Conservation (phyloP, 2,329 filamentous ascomycete genomes). For the Stachybotrys elegans region DNA sequence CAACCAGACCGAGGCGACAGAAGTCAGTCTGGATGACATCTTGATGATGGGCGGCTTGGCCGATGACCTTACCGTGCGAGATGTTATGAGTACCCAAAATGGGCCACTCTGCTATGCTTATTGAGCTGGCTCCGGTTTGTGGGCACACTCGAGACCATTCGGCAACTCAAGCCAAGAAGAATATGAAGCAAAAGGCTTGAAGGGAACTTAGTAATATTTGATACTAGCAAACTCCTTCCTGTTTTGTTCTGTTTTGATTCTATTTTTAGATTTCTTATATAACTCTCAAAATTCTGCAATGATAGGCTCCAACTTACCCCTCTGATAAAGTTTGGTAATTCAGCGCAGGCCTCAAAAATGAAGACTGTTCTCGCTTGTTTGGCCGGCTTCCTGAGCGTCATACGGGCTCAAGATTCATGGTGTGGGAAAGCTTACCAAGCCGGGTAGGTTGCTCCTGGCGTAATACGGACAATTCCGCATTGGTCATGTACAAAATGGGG, state of each 20-base stretch:
- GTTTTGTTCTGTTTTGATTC: no score
- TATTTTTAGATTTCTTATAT: background rate
- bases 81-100: no score
- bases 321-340: background rate
- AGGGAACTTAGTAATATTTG: no score
- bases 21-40: background rate
- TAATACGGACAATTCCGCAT: background rate
- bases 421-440: background rate
- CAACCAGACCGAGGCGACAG: conserved; percentile 4
- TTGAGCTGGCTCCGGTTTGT: no score
- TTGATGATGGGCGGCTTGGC: no score
- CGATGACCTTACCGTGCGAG: no score
- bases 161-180: no score
- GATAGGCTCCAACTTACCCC: background rate
- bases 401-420: background rate
- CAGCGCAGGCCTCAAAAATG: background rate
- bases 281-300: background rate
- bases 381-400: background rate
- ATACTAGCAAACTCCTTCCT: no score
- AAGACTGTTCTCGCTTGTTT: background rate
- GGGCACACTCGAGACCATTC: no score
- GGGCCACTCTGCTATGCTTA: no score
- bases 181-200: no score
- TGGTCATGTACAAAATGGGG: background rate
- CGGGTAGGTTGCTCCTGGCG: background rate